These are phyloP conservation scores for Mycena citricolor DNA, from an alignment of 1,284 basidiomycete genomes.

Conservation along the genomic window DNA sequence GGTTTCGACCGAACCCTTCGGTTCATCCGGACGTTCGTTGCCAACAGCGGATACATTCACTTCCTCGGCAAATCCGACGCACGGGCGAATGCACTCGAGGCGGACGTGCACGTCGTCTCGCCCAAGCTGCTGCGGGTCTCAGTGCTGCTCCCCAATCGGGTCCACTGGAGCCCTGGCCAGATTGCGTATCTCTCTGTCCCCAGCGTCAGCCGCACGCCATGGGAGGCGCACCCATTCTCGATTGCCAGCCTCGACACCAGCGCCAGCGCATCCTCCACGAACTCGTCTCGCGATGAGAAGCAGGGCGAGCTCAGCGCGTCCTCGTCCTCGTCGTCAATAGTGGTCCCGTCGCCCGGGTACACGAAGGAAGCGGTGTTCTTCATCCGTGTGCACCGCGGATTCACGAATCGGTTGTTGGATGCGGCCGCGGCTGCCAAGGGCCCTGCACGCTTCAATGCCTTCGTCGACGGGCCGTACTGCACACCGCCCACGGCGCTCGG, in stretches of 20 bases:
- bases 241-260: slow-evolving; percentile 40
- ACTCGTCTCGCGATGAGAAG: not conserved
- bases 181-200: slow-evolving; percentile 54
- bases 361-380: slow-evolving; percentile 47
- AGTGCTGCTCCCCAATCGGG: slow-evolving; percentile 39
- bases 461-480: slow-evolving; percentile 58
- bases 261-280: slow-evolving; percentile 8
- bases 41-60: slow-evolving; percentile 46
- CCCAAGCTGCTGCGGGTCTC: slow-evolving; percentile 52
- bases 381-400: slow-evolving; percentile 46
- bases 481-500: slow-evolving; percentile 42
- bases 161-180: slow-evolving; percentile 61
- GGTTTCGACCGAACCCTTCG: slow-evolving; percentile 61
- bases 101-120: slow-evolving; percentile 46
- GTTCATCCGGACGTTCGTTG: slow-evolving; percentile 45
- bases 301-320: too few relatives aligned
- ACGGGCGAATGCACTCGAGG: slow-evolving; percentile 35
- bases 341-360: slow-evolving; percentile 5
- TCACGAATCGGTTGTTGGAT: slow-evolving; percentile 44
- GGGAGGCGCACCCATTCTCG: slow-evolving; percentile 59
- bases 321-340: slow-evolving; percentile 3
- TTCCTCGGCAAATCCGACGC: slow-evolving; percentile 28
- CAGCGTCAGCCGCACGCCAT: slow-evolving; percentile 38
- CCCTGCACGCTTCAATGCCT: slow-evolving; percentile 41
- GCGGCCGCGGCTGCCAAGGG: slow-evolving; percentile 31